These are phyloP conservation scores for Orbilia brochopaga DNA, from an alignment of 2,329 filamentous ascomycete species.

Conservation along the genomic window DNA sequence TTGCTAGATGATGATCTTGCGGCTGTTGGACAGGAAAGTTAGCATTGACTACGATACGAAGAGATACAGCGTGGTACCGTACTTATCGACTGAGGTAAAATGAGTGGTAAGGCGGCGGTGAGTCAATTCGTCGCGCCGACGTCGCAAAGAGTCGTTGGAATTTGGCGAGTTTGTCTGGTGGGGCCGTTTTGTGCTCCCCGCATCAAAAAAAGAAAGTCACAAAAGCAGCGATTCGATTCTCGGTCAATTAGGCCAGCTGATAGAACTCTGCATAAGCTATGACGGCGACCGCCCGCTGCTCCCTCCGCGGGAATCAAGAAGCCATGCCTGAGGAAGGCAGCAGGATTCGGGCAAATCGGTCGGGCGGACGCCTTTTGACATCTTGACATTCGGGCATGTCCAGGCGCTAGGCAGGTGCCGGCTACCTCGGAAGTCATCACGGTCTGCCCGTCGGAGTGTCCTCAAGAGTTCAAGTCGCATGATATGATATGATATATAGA, in stretches of 20 bases:
- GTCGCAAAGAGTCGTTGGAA: neutral
- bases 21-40: neutral
- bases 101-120: neutral
- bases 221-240: neutral
- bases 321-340: too few relatives aligned
- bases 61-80: neutral
- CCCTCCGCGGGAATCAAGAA: too few relatives aligned
- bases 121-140: neutral
- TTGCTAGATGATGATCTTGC: too few relatives aligned
- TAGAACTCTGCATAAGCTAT: too few relatives aligned
- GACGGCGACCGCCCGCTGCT: too few relatives aligned
- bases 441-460: neutral
- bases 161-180: constrained; percentile 11
- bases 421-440: constrained; percentile 1
- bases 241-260: too few relatives aligned
- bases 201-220: neutral
- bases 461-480: neutral
- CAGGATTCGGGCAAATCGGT: neutral
- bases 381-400: constrained; percentile 17
- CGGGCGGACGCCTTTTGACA: constrained; percentile 1
- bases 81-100: neutral
- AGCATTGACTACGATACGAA: neutral
- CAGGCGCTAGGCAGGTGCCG: constrained; percentile 17
- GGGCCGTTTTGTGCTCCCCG: neutral
- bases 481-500: neutral